Evolutionary conservation across 352 stramenopile species (phyloP).

Genomic region (Phytophthora palmivora): DNA sequence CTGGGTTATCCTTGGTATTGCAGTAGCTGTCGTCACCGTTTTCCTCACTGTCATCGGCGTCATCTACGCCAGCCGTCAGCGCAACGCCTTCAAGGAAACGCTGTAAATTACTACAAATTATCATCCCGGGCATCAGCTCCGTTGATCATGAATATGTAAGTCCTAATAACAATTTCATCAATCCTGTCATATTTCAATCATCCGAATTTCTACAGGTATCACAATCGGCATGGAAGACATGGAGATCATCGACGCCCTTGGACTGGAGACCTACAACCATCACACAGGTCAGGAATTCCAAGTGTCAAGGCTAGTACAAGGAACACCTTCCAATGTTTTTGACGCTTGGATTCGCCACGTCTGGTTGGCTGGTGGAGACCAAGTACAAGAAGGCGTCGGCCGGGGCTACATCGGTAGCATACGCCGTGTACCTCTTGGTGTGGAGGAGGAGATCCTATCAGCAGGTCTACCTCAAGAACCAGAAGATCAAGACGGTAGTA

Average conservation of each 20-base stretch:
- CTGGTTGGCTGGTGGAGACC: constrained; percentile 45
- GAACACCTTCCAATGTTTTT: constrained; percentile 42
- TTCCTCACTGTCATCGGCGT: constrained; percentile 44
- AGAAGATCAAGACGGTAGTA: constrained; percentile 8
- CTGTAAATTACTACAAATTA: constrained; percentile 30
- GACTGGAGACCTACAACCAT: constrained; percentile 49
- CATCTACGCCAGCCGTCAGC: constrained; percentile 40
- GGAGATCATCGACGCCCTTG: constrained; percentile 42
- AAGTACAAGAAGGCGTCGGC: constrained; percentile 44
- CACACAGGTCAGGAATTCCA: constrained; percentile 57
- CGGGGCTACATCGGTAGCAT: constrained; percentile 53
- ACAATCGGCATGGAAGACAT: not conserved
- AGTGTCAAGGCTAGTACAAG: constrained; percentile 49
- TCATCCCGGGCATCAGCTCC: too few relatives aligned
- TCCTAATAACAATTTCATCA: not conserved
- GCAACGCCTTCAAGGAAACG: constrained; percentile 40
- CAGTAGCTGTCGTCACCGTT: constrained; percentile 34
- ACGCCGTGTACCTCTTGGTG: constrained; percentile 49
- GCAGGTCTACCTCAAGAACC: constrained; percentile 45
- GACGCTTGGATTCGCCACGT: constrained; percentile 59
- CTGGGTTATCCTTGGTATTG: constrained; percentile 46
- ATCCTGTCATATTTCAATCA: not conserved
- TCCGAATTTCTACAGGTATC: too few relatives aligned
- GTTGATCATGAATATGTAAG: not conserved
- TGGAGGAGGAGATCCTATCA: constrained; percentile 68